Evolutionary conservation across 352 stramenopile species (phyloP).

Genomic region (Globisporangium heterothallicum): DNA sequence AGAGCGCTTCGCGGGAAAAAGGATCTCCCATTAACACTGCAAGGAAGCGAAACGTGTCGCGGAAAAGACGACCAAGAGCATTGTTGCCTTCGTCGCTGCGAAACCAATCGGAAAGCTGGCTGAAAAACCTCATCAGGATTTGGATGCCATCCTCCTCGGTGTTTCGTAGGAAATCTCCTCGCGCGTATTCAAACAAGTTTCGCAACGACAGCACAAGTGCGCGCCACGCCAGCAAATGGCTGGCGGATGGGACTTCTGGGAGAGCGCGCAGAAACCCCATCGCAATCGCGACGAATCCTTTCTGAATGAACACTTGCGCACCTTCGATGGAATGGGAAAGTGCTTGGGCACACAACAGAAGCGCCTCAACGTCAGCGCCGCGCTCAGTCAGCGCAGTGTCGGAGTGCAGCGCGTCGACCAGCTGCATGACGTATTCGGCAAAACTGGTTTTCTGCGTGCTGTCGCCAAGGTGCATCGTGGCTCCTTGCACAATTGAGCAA

Average conservation of each 20-base stretch:
- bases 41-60: constrained; percentile 9
- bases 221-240: constrained; percentile 7
- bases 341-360: constrained; percentile 15
- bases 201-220: constrained; percentile 8
- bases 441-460: background rate
- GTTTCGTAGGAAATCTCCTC: background rate
- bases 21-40: constrained; percentile 2
- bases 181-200: constrained; percentile 5
- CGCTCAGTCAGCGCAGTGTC: background rate
- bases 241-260: background rate
- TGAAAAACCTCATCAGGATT: constrained; percentile 6
- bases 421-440: constrained; percentile 8
- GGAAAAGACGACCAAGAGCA: constrained; percentile 6
- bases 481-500: constrained; percentile 2
- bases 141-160: background rate
- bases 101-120: constrained; percentile 7
- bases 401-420: background rate
- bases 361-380: constrained; percentile 9
- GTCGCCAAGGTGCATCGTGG: background rate
- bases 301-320: constrained; percentile 6
- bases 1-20: background rate
- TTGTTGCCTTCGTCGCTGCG: background rate
- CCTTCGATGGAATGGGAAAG: constrained; percentile 10
- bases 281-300: constrained; percentile 6
- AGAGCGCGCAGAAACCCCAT: constrained; percentile 4